These are phyloP conservation scores for Rubus parviflorus DNA, from an alignment of 306 rosid genomes.

Conservation along the genomic window DNA sequence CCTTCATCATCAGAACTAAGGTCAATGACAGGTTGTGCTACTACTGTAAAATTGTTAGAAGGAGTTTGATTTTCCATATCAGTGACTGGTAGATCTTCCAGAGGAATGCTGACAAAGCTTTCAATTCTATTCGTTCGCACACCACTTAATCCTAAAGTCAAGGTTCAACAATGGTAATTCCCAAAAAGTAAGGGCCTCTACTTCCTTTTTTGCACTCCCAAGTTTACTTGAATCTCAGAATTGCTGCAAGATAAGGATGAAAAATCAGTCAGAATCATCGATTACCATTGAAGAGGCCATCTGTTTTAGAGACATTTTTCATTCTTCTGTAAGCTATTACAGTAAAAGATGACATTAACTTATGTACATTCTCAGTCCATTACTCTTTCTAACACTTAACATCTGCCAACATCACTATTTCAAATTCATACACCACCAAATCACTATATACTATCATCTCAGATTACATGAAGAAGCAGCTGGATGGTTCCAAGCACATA, in stretches of 20 bases:
- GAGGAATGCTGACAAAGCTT: not conserved
- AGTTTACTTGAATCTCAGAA: not conserved
- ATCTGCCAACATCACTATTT: not conserved
- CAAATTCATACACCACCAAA: not conserved
- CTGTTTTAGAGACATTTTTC: not conserved
- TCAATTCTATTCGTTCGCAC: not conserved
- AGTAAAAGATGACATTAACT: not conserved
- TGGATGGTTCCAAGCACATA: not conserved
- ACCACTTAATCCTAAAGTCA: not conserved
- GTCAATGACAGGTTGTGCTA: not conserved
- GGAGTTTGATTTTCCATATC: not conserved
- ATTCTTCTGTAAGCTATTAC: not conserved
- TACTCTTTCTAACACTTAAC: not conserved
- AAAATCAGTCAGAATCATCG: not conserved
- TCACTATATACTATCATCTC: no score
- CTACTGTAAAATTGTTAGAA: not conserved
- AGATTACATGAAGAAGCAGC: no score
- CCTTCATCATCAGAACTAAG: slow-evolving; percentile 6
- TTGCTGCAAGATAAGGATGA: not conserved
- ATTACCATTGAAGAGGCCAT: not conserved
- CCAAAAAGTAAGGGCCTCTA: not conserved
- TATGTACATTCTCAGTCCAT: not conserved
- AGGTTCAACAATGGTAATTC: not conserved
- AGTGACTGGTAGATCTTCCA: not conserved
- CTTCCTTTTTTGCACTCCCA: not conserved